A percentile compares a stretch with the other conserved stretches of the same genome.
Evolutionary conservation across 345 rosid genomes (phyloP).

Genomic region (Populus simonii): DNA sequence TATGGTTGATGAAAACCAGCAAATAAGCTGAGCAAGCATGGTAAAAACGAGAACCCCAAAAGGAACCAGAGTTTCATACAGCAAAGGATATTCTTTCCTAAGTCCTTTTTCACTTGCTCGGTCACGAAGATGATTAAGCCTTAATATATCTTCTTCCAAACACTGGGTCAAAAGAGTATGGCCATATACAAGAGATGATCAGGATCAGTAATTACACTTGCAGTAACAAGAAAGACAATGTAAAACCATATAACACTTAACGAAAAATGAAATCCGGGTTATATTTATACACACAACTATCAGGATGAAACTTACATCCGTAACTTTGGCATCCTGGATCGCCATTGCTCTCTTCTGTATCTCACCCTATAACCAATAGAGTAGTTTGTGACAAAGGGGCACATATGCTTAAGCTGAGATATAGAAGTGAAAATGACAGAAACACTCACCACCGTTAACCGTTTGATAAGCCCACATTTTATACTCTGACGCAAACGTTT

Average conservation of each 20-base stretch:
- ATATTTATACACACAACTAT: background rate
- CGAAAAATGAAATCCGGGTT: background rate
- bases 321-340: conserved; percentile 60
- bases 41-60: background rate
- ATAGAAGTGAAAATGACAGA: conserved; percentile 8
- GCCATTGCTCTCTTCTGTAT: conserved; percentile 60
- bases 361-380: conserved; percentile 58
- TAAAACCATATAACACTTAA: background rate
- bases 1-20: background rate
- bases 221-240: background rate
- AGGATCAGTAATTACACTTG: background rate
- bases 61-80: conserved; percentile 13
- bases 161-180: conserved; percentile 37
- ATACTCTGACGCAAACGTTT: conserved; percentile 56
- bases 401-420: conserved; percentile 5
- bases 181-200: conserved; percentile 7
- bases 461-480: conserved; percentile 64
- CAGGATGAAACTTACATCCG: conserved; percentile 50
- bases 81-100: conserved; percentile 83
- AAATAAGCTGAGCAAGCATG: background rate
- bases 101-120: conserved; percentile 84
- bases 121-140: conserved; percentile 69
- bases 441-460: conserved; percentile 64
- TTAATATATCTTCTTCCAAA: conserved; percentile 64
- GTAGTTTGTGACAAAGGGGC: background rate